Evolutionary conservation across 306 rosid genomes (phyloP).

Genomic region (Rosa rugosa): DNA sequence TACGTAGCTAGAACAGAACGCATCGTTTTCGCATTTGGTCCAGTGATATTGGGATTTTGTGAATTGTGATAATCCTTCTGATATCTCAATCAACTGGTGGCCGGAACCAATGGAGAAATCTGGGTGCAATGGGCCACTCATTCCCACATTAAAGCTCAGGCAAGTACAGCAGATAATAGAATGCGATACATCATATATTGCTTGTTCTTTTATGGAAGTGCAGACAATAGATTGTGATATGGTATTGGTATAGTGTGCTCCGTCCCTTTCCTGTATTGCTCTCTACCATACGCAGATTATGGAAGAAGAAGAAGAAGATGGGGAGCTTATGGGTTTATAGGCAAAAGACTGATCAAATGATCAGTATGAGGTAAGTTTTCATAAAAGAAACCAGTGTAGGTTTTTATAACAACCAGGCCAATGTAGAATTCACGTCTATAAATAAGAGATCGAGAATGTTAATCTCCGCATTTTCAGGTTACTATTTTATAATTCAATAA

Average conservation of each 20-base stretch:
- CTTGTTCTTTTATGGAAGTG: background rate
- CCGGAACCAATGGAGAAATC: background rate
- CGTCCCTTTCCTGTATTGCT: background rate
- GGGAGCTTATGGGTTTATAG: background rate
- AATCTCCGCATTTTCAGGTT: too few relatives aligned
- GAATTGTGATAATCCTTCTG: background rate
- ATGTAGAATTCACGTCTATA: too few relatives aligned
- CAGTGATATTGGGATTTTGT: background rate
- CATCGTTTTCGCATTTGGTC: conserved; percentile 22
- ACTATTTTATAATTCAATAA: too few relatives aligned
- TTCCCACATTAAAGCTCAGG: background rate
- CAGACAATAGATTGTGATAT: background rate
- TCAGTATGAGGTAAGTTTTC: too few relatives aligned
- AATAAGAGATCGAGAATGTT: too few relatives aligned
- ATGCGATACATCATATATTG: background rate
- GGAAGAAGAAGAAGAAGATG: background rate
- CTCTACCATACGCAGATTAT: background rate
- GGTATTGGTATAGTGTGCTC: background rate
- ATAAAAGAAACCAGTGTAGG: too few relatives aligned
- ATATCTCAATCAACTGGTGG: background rate
- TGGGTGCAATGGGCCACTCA: background rate
- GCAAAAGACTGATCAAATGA: background rate
- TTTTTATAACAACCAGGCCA: too few relatives aligned
- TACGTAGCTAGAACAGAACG: background rate
- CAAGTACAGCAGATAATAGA: background rate